These are phyloP conservation scores for Pichia sp. DNA, from an alignment of 1,139 yeast species.

Conservation along the genomic window DNA sequence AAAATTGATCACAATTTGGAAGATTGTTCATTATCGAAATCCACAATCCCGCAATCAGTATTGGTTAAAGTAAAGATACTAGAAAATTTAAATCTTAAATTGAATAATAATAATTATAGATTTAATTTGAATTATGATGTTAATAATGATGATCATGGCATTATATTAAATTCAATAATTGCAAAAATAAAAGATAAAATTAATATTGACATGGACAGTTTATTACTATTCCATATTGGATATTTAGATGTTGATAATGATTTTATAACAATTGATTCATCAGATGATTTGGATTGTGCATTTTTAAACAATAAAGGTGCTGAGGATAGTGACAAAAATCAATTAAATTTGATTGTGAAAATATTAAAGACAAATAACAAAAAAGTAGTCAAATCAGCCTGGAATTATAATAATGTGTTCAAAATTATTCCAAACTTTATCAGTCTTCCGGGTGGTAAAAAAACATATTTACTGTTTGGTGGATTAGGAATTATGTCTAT, in stretches of 20 bases:
- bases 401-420: neutral
- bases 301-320: conserved; percentile 9
- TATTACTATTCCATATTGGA: conserved; percentile 25
- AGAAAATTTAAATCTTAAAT: conserved; percentile 14
- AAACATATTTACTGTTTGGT: neutral
- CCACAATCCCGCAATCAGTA: neutral
- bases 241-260: conserved; percentile 33
- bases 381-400: neutral
- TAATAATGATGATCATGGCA: neutral
- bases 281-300: conserved; percentile 30
- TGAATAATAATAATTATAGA: conserved; percentile 24
- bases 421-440: neutral
- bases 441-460: neutral
- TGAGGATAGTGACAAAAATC: neutral
- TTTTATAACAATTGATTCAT: conserved; percentile 26
- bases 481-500: conserved; percentile 4
- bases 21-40: neutral
- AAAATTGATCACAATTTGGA: neutral
- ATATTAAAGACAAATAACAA: conserved; percentile 3
- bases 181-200: neutral
- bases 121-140: conserved; percentile 12
- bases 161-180: neutral
- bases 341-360: conserved; percentile 14
- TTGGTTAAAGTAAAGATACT: conserved; percentile 19
- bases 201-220: conserved; percentile 2